Percentiles rank a stretch among this genome's conserved stretches.
Conservation (phyloP, 2,329 filamentous ascomycete species). For the Xylariaceae sp. region DNA sequence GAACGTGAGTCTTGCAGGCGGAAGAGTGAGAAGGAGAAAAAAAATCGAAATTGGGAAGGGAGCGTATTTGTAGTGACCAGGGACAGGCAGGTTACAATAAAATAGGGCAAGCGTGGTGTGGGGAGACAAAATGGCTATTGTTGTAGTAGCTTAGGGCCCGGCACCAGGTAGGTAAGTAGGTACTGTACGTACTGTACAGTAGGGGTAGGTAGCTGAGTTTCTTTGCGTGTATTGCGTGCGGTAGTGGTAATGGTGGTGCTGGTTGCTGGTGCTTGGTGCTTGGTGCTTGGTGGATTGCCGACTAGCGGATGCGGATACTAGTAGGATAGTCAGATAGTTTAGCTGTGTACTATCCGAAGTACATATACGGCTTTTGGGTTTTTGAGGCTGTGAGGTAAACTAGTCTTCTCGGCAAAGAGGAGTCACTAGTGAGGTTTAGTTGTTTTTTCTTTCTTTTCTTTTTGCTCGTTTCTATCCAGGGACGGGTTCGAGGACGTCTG, state of each 20-base stretch:
- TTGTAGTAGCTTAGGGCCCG: constrained; percentile 17
- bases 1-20: constrained; percentile 8
- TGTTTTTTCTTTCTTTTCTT: not conserved
- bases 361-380: not conserved
- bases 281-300: no score
- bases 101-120: constrained; percentile 26
- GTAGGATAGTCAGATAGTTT: not conserved
- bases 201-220: not conserved
- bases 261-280: not conserved
- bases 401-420: not conserved
- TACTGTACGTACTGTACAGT: no score
- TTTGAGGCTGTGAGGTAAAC: no score
- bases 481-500: not conserved
- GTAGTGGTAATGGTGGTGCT: not conserved
- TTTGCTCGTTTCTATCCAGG: not conserved
- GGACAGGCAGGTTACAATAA: constrained; percentile 24
- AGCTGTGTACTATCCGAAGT: not conserved
- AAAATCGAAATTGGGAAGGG: constrained; percentile 28
- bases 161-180: not conserved
- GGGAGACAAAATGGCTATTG: constrained; percentile 25
- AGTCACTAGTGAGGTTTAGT: not conserved
- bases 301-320: not conserved
- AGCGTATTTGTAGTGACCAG: constrained; percentile 37
- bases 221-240: not conserved
- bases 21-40: constrained; percentile 18